These are phyloP conservation scores for Angomonas deanei DNA, from an alignment of 208 protist genomes.

Conservation along the genomic window DNA sequence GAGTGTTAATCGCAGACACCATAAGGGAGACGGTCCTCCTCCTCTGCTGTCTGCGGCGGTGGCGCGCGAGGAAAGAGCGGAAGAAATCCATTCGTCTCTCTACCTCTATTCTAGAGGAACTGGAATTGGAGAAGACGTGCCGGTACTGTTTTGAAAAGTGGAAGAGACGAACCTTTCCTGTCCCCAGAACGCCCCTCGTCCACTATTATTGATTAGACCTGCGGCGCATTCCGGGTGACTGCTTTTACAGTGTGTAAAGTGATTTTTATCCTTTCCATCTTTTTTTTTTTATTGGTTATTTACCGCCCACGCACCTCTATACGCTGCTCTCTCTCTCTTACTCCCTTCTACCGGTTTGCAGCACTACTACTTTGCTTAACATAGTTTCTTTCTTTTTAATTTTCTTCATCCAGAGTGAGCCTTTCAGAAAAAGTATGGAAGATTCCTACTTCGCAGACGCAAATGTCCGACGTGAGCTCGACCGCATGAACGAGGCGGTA, in stretches of 20 bases:
- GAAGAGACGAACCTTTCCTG: slow-evolving; percentile 27
- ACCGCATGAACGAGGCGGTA: slow-evolving; percentile 51
- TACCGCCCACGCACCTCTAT: background rate
- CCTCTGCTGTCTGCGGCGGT: slow-evolving; percentile 56
- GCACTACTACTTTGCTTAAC: background rate
- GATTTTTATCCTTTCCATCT: slow-evolving; percentile 6
- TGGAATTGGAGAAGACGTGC: slow-evolving; percentile 37
- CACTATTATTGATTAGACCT: background rate
- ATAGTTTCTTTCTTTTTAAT: background rate
- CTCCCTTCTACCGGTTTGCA: background rate
- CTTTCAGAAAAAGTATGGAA: background rate
- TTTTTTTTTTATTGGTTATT: slow-evolving; percentile 9
- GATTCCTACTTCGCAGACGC: slow-evolving; percentile 11
- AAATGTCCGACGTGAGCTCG: slow-evolving; percentile 38
- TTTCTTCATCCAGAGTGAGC: background rate
- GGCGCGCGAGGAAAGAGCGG: slow-evolving; percentile 28
- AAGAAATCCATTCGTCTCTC: slow-evolving; percentile 23
- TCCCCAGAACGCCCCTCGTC: background rate
- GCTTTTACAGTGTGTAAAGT: no score
- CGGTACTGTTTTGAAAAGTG: slow-evolving; percentile 35
- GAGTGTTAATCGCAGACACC: slow-evolving; percentile 51
- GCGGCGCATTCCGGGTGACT: no score
- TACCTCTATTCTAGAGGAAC: slow-evolving; percentile 37
- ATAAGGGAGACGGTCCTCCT: slow-evolving; percentile 59
- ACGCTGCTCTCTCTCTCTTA: background rate